phyloP scores from a whole-genome alignment of 2,329 filamentous ascomycete genomes.

The Mariannaea sp. region DNA sequence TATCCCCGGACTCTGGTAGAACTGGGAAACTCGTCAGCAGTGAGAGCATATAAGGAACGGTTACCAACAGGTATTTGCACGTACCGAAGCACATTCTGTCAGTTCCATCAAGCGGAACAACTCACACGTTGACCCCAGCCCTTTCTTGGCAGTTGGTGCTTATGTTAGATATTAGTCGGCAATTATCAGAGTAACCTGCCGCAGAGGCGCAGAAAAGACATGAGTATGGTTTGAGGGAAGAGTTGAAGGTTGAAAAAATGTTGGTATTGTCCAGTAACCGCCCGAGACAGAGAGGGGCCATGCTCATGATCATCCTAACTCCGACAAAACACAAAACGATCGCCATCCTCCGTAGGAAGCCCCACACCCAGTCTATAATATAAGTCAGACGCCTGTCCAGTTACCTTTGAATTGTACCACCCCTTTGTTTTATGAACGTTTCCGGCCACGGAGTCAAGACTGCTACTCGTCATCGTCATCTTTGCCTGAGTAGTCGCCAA shows the following conservation, averaged over 20 bases:
- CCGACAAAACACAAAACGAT: constrained; percentile 17
- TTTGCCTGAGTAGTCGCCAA: constrained; percentile 73
- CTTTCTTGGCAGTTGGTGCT: neutral
- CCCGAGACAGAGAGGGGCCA: constrained; percentile 7
- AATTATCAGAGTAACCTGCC: neutral
- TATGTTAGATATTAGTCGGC: neutral
- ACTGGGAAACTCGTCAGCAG: too few relatives aligned
- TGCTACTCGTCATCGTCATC: constrained; percentile 49
- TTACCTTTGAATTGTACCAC: constrained; percentile 20
- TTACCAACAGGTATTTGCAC: too few relatives aligned
- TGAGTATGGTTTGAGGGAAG: too few relatives aligned
- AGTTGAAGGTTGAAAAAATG: neutral
- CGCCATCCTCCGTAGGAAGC: constrained; percentile 21
- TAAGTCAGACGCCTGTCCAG: constrained; percentile 21
- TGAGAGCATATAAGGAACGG: too few relatives aligned
- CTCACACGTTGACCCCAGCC: neutral
- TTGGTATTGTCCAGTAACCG: constrained; percentile 7
- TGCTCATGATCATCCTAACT: constrained; percentile 10
- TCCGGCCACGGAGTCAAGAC: constrained; percentile 16
- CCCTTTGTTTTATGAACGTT: constrained; percentile 2
- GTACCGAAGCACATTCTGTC: too few relatives aligned
- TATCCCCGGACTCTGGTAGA: too few relatives aligned
- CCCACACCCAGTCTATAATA: constrained; percentile 29
- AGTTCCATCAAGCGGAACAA: neutral
- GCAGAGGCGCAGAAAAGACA: neutral